These are phyloP conservation scores for Amanita pseudoporphyria DNA, from an alignment of 768 basidiomycete species.

Conservation along the genomic window DNA sequence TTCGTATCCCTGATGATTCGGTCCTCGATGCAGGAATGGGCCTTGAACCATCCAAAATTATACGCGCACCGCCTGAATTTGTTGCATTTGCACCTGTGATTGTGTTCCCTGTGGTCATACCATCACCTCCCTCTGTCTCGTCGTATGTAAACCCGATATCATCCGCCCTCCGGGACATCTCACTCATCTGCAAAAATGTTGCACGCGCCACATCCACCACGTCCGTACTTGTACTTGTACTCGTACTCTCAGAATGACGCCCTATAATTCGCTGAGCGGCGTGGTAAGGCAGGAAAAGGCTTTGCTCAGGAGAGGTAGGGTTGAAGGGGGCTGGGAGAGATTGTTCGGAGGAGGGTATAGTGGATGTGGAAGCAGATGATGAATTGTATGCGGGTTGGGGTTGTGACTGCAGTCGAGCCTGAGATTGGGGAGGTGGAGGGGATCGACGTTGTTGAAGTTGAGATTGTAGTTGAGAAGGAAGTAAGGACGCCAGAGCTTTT, in stretches of 20 bases:
- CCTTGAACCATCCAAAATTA: background rate
- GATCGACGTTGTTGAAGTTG: background rate
- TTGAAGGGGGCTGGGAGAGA: background rate
- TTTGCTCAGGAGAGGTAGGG: constrained; percentile 9
- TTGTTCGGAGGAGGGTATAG: background rate
- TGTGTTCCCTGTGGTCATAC: too few species aligned
- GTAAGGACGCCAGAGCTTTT: background rate
- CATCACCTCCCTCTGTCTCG: background rate
- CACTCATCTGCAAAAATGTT: constrained; percentile 70
- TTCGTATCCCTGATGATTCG: too few species aligned
- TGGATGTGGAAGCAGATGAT: background rate
- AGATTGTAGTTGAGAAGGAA: background rate
- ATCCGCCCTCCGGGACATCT: constrained; percentile 57
- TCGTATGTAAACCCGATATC: constrained; percentile 11
- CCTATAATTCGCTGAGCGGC: constrained; percentile 39
- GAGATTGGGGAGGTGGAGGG: background rate
- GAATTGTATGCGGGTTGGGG: background rate
- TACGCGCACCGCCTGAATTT: too few species aligned
- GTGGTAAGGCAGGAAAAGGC: constrained; percentile 48
- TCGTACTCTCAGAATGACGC: constrained; percentile 24
- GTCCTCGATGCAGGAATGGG: too few species aligned
- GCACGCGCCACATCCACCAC: constrained; percentile 48
- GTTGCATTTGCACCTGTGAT: too few species aligned
- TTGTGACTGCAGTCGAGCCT: background rate
- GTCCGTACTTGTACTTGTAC: too few species aligned